These are phyloP conservation scores for Trypanosoma theileri DNA, from an alignment of 208 protist genomes.

Conservation along the genomic window DNA sequence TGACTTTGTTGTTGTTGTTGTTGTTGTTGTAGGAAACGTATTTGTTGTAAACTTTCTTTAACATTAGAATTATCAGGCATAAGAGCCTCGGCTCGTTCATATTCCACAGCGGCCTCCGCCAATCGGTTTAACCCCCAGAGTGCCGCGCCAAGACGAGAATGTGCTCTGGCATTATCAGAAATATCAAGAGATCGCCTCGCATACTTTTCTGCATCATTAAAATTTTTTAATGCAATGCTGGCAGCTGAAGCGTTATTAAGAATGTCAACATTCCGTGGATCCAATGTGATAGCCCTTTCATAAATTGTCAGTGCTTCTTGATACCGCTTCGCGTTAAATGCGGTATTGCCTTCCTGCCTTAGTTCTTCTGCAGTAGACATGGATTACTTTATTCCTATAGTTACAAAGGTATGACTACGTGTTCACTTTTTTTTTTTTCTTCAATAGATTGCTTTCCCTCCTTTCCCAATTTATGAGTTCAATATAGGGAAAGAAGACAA, in stretches of 20 bases:
- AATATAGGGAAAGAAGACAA: neutral
- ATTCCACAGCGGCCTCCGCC: slow-evolving; percentile 48
- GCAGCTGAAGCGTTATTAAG: slow-evolving; percentile 90
- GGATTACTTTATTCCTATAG: slow-evolving; percentile 1
- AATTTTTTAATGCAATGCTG: slow-evolving; percentile 70
- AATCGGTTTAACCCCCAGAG: slow-evolving; percentile 60
- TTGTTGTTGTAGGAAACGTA: slow-evolving; percentile 39
- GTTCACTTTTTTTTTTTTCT: neutral
- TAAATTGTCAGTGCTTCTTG: slow-evolving; percentile 80
- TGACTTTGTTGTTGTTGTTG: slow-evolving; percentile 32
- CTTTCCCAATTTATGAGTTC: neutral
- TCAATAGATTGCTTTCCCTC: neutral
- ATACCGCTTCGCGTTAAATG: slow-evolving; percentile 71
- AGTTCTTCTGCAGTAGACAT: slow-evolving; percentile 53
- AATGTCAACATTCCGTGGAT: slow-evolving; percentile 70
- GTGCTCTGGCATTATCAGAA: slow-evolving; percentile 66
- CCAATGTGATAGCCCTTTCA: slow-evolving; percentile 67
- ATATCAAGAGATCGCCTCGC: slow-evolving; percentile 54
- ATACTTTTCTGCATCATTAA: slow-evolving; percentile 70
- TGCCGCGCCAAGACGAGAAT: slow-evolving; percentile 55
- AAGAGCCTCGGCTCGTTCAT: slow-evolving; percentile 46
- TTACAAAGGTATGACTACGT: neutral
- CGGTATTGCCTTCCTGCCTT: slow-evolving; percentile 76
- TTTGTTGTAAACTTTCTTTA: slow-evolving; percentile 37
- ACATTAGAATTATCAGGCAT: slow-evolving; percentile 43